Conservation (phyloP, 2,329 filamentous ascomycete species). For the Albophoma yamanashiensis region DNA sequence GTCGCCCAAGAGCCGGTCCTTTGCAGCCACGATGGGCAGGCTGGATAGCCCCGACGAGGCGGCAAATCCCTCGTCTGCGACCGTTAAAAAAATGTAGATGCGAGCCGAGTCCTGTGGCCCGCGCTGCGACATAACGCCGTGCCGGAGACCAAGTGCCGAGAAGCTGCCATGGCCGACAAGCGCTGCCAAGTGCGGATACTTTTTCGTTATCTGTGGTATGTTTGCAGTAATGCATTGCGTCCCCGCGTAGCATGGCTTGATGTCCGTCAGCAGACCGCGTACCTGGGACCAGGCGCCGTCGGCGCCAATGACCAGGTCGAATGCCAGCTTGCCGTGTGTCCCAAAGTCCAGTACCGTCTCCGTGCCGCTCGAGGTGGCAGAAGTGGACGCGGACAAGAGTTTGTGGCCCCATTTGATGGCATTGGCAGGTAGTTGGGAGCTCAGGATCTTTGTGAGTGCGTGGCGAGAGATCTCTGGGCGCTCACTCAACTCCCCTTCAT, state of each 20-base stretch:
- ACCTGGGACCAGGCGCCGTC: slow-evolving; percentile 5
- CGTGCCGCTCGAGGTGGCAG: neutral
- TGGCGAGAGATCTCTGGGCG: slow-evolving; percentile 28
- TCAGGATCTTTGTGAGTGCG: slow-evolving; percentile 21
- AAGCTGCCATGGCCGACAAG: neutral
- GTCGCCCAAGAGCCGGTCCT: slow-evolving; percentile 9
- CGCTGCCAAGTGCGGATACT: neutral
- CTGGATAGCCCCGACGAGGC: slow-evolving; percentile 10
- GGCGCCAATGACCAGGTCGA: slow-evolving; percentile 9
- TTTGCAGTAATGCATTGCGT: neutral
- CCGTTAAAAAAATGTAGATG: neutral
- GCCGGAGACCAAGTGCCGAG: neutral
- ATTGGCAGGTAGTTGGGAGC: slow-evolving; percentile 15
- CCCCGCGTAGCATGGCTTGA: neutral
- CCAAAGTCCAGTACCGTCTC: slow-evolving; percentile 12
- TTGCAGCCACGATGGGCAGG: slow-evolving; percentile 8
- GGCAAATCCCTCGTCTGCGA: neutral
- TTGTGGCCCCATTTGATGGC: slow-evolving; percentile 13
- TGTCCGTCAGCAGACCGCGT: neutral
- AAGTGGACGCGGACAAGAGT: neutral
- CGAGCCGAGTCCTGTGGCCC: neutral
- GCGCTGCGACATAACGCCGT: neutral
- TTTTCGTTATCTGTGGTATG: neutral
- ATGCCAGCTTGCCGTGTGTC: slow-evolving; percentile 5
- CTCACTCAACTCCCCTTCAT: slow-evolving; percentile 8